Evolutionary conservation across 2,329 filamentous ascomycete species (phyloP).

Genomic region (Xylaria multiplex): DNA sequence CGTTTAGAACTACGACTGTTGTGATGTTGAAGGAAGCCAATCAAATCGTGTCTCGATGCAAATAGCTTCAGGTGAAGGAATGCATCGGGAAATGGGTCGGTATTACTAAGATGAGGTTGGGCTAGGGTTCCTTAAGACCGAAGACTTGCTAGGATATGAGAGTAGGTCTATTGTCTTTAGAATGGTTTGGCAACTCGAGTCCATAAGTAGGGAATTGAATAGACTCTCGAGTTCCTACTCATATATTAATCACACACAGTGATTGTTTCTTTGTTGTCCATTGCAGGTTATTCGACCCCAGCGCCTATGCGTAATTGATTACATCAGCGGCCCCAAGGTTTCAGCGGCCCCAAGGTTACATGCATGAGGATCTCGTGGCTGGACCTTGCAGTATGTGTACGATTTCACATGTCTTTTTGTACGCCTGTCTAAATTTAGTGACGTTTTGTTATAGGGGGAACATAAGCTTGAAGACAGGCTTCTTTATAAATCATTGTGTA

Average conservation of each 20-base stretch:
- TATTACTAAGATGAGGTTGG: background rate
- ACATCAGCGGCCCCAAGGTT: constrained; percentile 5
- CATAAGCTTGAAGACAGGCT: background rate
- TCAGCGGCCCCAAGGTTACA: constrained; percentile 3
- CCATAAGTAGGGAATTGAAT: background rate
- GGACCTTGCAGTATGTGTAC: background rate
- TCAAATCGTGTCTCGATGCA: no score
- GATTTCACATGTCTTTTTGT: background rate
- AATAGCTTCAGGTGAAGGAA: no score
- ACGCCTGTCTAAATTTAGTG: background rate
- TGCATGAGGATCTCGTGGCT: background rate
- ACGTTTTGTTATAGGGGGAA: background rate
- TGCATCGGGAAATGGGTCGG: background rate
- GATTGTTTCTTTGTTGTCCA: background rate
- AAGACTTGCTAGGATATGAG: background rate
- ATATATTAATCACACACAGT: background rate
- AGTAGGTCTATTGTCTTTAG: no score
- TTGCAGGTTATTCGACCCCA: background rate
- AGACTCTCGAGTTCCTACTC: background rate
- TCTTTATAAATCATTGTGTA: background rate
- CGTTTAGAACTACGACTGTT: background rate
- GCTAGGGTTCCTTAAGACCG: background rate
- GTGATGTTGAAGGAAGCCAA: background rate
- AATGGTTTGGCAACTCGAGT: no score
- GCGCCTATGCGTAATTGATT: background rate